Evolutionary conservation across 2,329 filamentous ascomycete genomes (phyloP), one percentile per base, ranked within the genome.

Genomic region (Venturia asperata): DNA sequence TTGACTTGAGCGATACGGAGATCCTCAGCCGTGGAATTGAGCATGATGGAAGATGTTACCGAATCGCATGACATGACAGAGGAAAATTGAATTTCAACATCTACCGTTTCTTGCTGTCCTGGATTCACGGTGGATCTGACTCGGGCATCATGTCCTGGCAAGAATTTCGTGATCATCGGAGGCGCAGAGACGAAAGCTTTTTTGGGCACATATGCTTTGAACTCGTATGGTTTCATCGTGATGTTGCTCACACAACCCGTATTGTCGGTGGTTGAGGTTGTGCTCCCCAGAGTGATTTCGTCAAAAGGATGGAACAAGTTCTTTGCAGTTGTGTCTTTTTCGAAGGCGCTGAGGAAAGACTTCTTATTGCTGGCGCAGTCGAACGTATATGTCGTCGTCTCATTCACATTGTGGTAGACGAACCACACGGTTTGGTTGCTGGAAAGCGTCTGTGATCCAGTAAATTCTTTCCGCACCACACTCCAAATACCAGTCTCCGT

Each of bases 221-320:
- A 88, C 47, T 82, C 84, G 70, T 81, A 88, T 0, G 80, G 74
- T 2, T 77, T 72, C 76, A 88, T 76, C 24, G 78, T 80, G 55
- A 87, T 71, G 30, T 72, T 78, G 39, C 77, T 73, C 3, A 87
- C 69, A 69, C 86, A 88, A 1, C 86, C 86, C 66, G 83, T 85
- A 55, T 83, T 76, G 9, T 85, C 76, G 5, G 15, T 58, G 0
- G 76, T 72, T 11, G 27, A 9, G 0, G 76, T 72, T 1, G 83
- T 81, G 0, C 73, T 71, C 61, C 77, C 76, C n/a, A 88, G 74
- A 0, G 74, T 79, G 65, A 81, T 75, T 67, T 84, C 79, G 30
- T 85, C 83, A 68, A 83, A 85, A 0, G 85, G 85, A 70, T 82
- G 83, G 71, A 88, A 86, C 15, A 88, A 71, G 69, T 87, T 87